phyloP scores from a whole-genome alignment of 768 basidiomycete genomes.

The Mycena albidolilacea region DNA sequence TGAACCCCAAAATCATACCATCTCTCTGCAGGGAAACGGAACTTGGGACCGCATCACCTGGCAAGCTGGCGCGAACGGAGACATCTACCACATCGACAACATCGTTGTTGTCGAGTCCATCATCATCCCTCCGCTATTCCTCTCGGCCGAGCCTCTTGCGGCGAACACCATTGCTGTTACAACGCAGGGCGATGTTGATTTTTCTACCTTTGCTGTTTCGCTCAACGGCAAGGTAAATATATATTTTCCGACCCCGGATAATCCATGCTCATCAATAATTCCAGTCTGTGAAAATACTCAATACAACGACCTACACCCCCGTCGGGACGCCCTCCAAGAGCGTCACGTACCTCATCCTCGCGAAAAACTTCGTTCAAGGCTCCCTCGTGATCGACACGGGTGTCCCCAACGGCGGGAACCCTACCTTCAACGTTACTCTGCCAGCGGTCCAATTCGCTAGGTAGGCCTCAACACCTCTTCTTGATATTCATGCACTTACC shows the following conservation, averaged over 20 bases:
- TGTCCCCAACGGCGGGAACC: slow-evolving; percentile 51
- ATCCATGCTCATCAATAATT: neutral
- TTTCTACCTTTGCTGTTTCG: slow-evolving; percentile 53
- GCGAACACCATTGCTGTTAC: slow-evolving; percentile 66
- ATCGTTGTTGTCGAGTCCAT: slow-evolving; percentile 61
- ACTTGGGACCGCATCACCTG: slow-evolving; percentile 61
- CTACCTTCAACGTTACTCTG: slow-evolving; percentile 58
- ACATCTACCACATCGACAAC: slow-evolving; percentile 66
- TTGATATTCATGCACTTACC: neutral
- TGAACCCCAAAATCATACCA: too few relatives aligned
- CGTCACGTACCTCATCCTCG: slow-evolving; percentile 65
- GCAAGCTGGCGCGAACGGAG: slow-evolving; percentile 64
- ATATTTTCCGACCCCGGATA: neutral
- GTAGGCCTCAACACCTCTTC: slow-evolving; percentile 40
- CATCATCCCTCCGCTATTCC: slow-evolving; percentile 60
- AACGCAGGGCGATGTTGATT: slow-evolving; percentile 61
- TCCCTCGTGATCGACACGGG: slow-evolving; percentile 52
- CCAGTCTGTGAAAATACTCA: slow-evolving; percentile 53
- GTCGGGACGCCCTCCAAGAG: slow-evolving; percentile 62
- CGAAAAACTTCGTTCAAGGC: slow-evolving; percentile 56
- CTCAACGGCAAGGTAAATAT: slow-evolving; percentile 56
- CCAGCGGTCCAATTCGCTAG: slow-evolving; percentile 60
- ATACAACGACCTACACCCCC: slow-evolving; percentile 56
- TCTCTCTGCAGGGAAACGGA: too few relatives aligned
- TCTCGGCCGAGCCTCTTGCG: slow-evolving; percentile 67